Evolutionary conservation across 805 yeast genomes (phyloP), one percentile per base, ranked within the genome.

Genomic region (Myxozyma vanderwaltii): DNA sequence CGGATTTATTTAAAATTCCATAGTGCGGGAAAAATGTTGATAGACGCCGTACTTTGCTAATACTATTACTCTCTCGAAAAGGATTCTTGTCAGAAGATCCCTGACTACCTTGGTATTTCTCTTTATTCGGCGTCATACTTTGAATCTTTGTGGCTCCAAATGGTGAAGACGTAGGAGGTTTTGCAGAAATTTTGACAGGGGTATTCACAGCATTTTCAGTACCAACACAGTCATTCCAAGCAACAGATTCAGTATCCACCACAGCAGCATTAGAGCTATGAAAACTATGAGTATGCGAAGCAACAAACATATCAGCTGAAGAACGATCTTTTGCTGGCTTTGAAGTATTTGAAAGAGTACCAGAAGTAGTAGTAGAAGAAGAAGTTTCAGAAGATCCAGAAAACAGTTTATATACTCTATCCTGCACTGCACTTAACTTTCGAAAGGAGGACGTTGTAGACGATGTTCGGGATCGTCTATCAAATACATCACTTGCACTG

Each of bases 11-110:
- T n/a, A 8, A 15, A 24, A 48, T 35, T 24, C 43, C 52, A 38
- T 48, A 48, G n/a, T 48, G 43, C 7, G 52, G 29, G 23, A 21
- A 23, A 24, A 23, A 48, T 15, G 43, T 35, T 21, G 52, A 48
- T 24, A 48, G 19, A 1, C 21, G 21, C 13, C 52, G 52, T 13
- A 36, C 52, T 48, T 24, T 48, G 10, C n/a, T 27, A 0, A 43
- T 10, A 15, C 33, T 23, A 19, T 48, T 33, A 23, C 4, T 24
- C 17, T 36, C 52, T 6, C 41, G 31, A 24, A 48, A 48, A 3
- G 52, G 52, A 23, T 48, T 48, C 33, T 36, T 48, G 19, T 21
- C 23, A n/a, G 49, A 15, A n/a, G 24, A 19, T 13, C 21, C 43
- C 8, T 38, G 21, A 19, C 4, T 21, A n/a, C 21, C 4, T n/a